Percentiles rank a stretch among this genome's conserved stretches.
Conservation (phyloP, 768 basidiomycete genomes). For the Leccinum arenicola region DNA sequence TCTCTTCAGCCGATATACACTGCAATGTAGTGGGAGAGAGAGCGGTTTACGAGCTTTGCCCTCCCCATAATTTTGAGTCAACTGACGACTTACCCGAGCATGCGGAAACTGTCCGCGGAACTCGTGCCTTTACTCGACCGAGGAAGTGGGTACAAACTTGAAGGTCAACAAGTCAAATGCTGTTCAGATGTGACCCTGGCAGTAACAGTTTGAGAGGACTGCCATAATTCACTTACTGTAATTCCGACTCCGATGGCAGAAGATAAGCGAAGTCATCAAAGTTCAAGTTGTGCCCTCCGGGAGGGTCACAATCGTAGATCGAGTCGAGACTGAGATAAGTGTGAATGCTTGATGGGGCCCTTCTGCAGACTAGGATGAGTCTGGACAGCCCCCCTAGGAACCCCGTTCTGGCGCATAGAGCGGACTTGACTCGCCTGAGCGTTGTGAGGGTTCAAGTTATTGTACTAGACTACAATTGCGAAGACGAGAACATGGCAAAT, state of each 20-base stretch:
- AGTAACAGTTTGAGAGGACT: not conserved
- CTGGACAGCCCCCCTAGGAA: not conserved
- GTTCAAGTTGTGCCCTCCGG: not conserved
- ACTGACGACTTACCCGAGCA: slow-evolving; percentile 2
- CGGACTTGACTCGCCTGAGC: slow-evolving; percentile 4
- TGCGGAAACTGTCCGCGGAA: not conserved
- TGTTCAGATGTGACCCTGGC: not conserved
- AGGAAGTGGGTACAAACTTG: not conserved
- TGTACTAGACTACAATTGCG: slow-evolving; percentile 20
- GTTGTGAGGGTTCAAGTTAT: slow-evolving; percentile 10
- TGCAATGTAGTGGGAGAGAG: not conserved
- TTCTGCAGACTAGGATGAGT: not conserved
- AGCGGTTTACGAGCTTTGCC: not conserved
- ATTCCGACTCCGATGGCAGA: not conserved
- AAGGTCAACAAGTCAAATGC: slow-evolving; percentile 1
- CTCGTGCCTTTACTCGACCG: not conserved
- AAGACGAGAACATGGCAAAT: not conserved
- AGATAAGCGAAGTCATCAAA: not conserved
- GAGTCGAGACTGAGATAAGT: not conserved
- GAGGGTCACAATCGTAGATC: not conserved
- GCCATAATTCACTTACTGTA: not conserved
- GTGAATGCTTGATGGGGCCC: not conserved
- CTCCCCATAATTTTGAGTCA: not conserved
- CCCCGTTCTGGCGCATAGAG: not conserved
- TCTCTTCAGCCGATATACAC: not conserved